Evolutionary conservation across 345 rosid genomes (phyloP), one percentile per base, ranked within the genome.

Genomic region (Acer yangbiense): DNA sequence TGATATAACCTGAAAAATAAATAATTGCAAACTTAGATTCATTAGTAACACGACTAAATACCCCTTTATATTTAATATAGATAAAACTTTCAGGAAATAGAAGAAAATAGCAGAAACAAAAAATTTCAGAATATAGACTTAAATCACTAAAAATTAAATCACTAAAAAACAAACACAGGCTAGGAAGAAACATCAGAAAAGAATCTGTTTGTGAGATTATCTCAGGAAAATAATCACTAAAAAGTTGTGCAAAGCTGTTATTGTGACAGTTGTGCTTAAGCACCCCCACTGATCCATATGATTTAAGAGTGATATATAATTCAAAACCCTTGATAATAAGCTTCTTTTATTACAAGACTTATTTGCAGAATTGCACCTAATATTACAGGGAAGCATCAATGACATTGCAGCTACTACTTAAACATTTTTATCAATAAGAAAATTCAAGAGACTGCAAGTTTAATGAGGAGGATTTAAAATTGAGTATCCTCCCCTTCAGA

Each of bases 1-100:
- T 87, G 97, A 85, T 96, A 94, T 81, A 88, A 88, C 90, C 99
- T 96, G 91, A 78, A 87, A 81, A 68, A 72, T 20, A 67, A 21
- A 79, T 57, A 43, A 77, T 74, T 61, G 57, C 35, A 75, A 69
- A 72, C 71, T 75, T 11, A 74, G 46, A 52, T 35, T 23, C 13
- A 9, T 60, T 29, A 68, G 55, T 54, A 18, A 43, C 54, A 77
- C 10, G 58, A 77, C 55, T 13, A 54, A 21, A 61, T 18, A 61
- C 55, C 41, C 23, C 20, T 55, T 77, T 71, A 16, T 18, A 76
- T 27, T 27, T 2, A 67, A 48, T 69, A 17, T 67, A 72, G 52
- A 48, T 48, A 63, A 71, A 65, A 65, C 67, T n/a, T 14, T 43
- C 4, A 57, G 29, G 35, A 72, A 27, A 52, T 3, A 20, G 21